Evolutionary conservation across 176 grass and related monocot genomes (phyloP), one percentile per base, ranked within the genome.

Genomic region (Thalia dealbata): DNA sequence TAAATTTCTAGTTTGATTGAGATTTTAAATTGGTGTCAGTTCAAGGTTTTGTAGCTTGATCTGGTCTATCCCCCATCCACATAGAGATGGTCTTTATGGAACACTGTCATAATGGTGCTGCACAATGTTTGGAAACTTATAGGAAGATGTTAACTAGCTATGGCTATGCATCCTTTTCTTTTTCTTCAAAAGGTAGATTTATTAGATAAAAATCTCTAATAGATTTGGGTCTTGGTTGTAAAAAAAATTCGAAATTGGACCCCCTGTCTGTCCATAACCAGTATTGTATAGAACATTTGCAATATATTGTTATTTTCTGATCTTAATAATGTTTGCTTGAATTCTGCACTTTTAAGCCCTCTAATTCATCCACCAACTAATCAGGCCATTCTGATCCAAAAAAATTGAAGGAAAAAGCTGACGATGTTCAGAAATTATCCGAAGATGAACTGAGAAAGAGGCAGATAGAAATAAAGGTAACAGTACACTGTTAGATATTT

Each of bases 361-460:
- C 25, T 79, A 35, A 51, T 64, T 45, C 41, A 43, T 22, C 72
- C 29, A 69, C 50, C 82, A 19, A 30, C 50, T 70, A 50, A 18
- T 7, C 80, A 99, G 95, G 95, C 9, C 86, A 99, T 88, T 99
- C 95, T 73, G 87, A 99, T 81, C 87, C 90, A 0, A 81, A 74
- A 77, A 99, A 85, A 54, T 81, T 99, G 81, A 99, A 93, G 83
- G 87, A 93, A 71, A 75, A 80, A 61, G 90, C 89, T 0, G 43
- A 64, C 3, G 84, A 76, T 78, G 81, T 74, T 70, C 82, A 93
- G 55, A 86, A 86, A 66, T 80, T 99, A 46, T 91, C 90, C 7
- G 71, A 52, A 19, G 81, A 88, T 71, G 87, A 88, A 22, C 73
- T 93, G 75, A 80, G 79, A 29, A 91, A 90, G 43, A 55, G 79